phyloP scores from a whole-genome alignment of 1,139 yeast species.

The Sugiyamaella sp. region DNA sequence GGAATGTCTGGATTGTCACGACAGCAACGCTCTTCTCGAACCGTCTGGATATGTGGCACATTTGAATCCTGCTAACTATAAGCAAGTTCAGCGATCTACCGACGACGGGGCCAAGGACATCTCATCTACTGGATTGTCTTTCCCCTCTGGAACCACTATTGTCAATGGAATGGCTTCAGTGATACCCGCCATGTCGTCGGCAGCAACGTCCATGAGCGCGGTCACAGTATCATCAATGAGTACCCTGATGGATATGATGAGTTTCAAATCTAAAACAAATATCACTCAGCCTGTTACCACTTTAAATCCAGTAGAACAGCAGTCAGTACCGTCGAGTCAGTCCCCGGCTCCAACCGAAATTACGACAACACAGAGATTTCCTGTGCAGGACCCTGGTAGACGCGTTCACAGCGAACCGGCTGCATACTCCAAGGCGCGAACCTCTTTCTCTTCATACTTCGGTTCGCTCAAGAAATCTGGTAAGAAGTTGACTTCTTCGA shows the following conservation, averaged over 20 bases:
- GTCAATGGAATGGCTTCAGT: slow-evolving; percentile 15
- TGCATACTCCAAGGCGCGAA: background rate
- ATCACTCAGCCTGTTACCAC: background rate
- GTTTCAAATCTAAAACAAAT: slow-evolving; percentile 13
- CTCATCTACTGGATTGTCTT: background rate
- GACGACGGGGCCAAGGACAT: background rate
- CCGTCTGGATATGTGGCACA: slow-evolving; percentile 37
- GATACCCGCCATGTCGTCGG: slow-evolving; percentile 21
- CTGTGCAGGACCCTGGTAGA: background rate
- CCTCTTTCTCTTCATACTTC: slow-evolving; percentile 3
- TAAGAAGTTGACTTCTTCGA: background rate
- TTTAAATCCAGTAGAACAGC: background rate
- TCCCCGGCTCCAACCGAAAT: too few relatives aligned
- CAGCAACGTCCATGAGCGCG: slow-evolving; percentile 22
- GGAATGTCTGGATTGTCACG: slow-evolving; percentile 34
- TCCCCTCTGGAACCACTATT: slow-evolving; percentile 2
- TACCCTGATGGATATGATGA: slow-evolving; percentile 31
- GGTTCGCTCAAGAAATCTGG: slow-evolving; percentile 2
- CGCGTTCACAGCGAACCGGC: background rate
- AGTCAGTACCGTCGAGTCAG: too few relatives aligned
- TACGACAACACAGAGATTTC: too few relatives aligned
- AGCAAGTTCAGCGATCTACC: background rate
- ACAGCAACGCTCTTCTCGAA: slow-evolving; percentile 34
- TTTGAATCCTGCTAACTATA: slow-evolving; percentile 20
- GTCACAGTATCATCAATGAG: slow-evolving; percentile 35